phyloP scores from a whole-genome alignment of 768 basidiomycete species.

The Pisolithus albus region DNA sequence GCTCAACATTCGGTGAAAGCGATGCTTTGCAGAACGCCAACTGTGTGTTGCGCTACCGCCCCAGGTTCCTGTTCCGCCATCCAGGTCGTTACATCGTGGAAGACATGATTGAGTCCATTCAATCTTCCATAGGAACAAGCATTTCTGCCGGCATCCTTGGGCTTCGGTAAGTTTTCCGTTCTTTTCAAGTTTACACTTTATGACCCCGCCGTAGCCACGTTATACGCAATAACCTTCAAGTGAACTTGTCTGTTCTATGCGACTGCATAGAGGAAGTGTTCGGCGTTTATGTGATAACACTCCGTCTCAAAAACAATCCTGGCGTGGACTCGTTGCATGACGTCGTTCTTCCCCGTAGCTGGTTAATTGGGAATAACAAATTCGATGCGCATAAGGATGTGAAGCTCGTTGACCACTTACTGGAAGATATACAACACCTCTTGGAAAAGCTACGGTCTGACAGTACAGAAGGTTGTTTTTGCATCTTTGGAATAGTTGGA shows the following conservation, averaged over 20 bases:
- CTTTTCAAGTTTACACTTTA: slow-evolving; percentile 1
- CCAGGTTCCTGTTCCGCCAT: slow-evolving; percentile 6
- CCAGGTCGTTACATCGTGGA: slow-evolving; percentile 22
- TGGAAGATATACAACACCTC: slow-evolving; percentile 11
- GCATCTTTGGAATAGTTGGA: no score
- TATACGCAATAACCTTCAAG: slow-evolving; percentile 27
- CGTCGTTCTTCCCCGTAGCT: slow-evolving; percentile 48
- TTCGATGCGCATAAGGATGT: slow-evolving; percentile 5
- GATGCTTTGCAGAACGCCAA: slow-evolving; percentile 30
- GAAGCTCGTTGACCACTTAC: slow-evolving; percentile 5
- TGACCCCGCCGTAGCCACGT: slow-evolving; percentile 35
- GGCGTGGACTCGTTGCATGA: slow-evolving; percentile 29
- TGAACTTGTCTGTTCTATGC: slow-evolving; percentile 46
- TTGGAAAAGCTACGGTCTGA: no score
- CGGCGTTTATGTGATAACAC: slow-evolving; percentile 33
- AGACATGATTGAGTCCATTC: slow-evolving; percentile 26
- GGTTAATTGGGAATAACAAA: slow-evolving; percentile 28
- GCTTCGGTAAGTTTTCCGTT: slow-evolving; percentile 29
- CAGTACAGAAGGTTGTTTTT: no score
- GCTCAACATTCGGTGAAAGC: slow-evolving; percentile 32
- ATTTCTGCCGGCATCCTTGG: slow-evolving; percentile 34
- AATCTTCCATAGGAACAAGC: slow-evolving; percentile 21
- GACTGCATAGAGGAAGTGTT: slow-evolving; percentile 47
- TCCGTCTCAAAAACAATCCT: slow-evolving; percentile 12
- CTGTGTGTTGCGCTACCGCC: slow-evolving; percentile 17